Percentiles rank a stretch among this genome's conserved stretches.
These are phyloP conservation scores for Fraxinus americana DNA, from an alignment of 257 asterid genomes.

Conservation along the genomic window DNA sequence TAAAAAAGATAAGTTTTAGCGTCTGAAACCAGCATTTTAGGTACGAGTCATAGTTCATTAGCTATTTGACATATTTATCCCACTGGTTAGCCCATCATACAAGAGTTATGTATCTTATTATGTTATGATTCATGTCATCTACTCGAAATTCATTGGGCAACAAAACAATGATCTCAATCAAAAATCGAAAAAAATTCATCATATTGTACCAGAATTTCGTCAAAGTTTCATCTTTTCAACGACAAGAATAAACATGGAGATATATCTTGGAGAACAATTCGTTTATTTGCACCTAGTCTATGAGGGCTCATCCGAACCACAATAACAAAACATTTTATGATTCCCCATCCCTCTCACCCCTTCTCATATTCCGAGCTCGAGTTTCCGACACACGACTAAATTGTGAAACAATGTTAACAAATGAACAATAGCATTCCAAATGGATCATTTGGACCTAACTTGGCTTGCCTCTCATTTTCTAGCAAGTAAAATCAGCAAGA, in stretches of 20 bases:
- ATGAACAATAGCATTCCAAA: not conserved
- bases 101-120: too few species aligned
- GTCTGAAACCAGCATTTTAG: not conserved
- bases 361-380: not conserved
- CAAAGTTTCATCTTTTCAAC: not conserved
- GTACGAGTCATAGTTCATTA: not conserved
- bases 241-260: not conserved
- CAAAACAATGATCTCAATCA: not conserved
- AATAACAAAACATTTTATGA: not conserved
- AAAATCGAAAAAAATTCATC: not conserved
- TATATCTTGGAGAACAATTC: not conserved
- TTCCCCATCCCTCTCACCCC: not conserved
- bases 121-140: not conserved
- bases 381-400: not conserved
- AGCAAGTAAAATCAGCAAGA: slow-evolving; percentile 7
- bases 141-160: not conserved
- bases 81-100: too few species aligned
- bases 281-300: slow-evolving; percentile 2
- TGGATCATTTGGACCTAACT: not conserved
- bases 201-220: not conserved
- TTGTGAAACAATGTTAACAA: not conserved
- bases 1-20: not conserved
- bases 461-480: not conserved
- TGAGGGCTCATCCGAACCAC: not conserved
- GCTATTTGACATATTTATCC: not conserved